Conservation (phyloP, 73 alveolate genomes). For the Tetrahymena thermophila region DNA sequence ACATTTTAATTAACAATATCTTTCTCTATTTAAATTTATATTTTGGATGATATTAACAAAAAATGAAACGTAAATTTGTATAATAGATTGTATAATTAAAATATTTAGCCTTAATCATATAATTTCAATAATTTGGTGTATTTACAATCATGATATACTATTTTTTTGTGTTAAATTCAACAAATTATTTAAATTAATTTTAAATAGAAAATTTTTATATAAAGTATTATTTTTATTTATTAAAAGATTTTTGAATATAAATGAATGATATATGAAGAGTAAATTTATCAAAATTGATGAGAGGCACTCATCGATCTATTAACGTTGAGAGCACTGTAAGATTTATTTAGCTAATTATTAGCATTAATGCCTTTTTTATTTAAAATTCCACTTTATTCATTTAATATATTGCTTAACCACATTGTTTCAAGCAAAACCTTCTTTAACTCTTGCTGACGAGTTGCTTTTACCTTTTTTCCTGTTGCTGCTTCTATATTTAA, state of each 20-base stretch:
- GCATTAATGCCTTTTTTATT: background rate
- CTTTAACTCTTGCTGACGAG: conserved; percentile 22
- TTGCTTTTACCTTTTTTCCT: conserved; percentile 6
- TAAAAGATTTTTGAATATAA: background rate
- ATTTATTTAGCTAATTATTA: background rate
- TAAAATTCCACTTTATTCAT: conserved; percentile 11
- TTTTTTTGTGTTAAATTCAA: no score
- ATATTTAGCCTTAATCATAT: no score
- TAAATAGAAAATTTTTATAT: no score
- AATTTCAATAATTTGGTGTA: no score
- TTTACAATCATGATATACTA: no score
- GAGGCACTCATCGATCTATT: background rate
- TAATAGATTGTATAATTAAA: no score
- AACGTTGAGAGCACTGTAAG: background rate
- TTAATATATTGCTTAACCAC: conserved; percentile 32
- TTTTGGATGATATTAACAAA: no score
- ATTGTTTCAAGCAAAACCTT: conserved; percentile 37
- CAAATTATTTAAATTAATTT: no score
- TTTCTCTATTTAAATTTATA: no score
- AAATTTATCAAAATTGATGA: background rate
- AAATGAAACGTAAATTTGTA: no score
- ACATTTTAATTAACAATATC: no score
- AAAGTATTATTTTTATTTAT: background rate
- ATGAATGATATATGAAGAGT: background rate
- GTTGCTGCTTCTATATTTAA: background rate